Evolutionary conservation across 2,329 filamentous ascomycete species (phyloP).

Genomic region (Aspergillus ustus): DNA sequence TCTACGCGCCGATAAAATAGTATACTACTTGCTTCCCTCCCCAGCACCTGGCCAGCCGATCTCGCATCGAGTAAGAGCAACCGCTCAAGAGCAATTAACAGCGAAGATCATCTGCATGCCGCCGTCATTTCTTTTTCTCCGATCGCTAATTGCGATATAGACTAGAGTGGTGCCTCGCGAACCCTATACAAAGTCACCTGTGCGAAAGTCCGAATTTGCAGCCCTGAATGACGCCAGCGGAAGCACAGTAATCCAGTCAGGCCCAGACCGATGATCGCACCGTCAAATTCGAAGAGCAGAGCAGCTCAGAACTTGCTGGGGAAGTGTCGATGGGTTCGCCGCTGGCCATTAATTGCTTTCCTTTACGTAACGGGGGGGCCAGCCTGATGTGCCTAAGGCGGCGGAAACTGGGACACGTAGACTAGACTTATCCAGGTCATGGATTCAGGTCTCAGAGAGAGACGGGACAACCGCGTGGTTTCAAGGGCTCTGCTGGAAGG

Average conservation of each 20-base stretch:
- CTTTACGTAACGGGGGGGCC: constrained; percentile 19
- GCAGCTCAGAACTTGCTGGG: neutral
- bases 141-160: neutral
- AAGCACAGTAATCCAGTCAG: constrained; percentile 4
- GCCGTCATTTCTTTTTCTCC: neutral
- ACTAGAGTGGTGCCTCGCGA: neutral
- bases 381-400: constrained; percentile 6
- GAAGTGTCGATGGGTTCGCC: neutral
- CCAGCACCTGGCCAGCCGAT: neutral
- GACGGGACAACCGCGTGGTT: too few relatives aligned
- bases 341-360: constrained; percentile 18
- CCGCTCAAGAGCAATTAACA: neutral
- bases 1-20: neutral
- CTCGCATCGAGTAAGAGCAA: neutral
- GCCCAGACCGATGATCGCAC: constrained; percentile 14
- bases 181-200: neutral
- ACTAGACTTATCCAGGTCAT: constrained; percentile 2
- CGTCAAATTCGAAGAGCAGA: neutral
- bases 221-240: neutral
- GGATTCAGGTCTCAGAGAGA: neutral
- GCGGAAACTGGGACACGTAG: constrained; percentile 7
- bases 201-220: neutral
- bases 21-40: neutral
- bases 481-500: neutral
- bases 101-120: neutral